These are phyloP conservation scores for Heliosperma pusillum DNA, from an alignment of 148 eudicot species.

Conservation along the genomic window DNA sequence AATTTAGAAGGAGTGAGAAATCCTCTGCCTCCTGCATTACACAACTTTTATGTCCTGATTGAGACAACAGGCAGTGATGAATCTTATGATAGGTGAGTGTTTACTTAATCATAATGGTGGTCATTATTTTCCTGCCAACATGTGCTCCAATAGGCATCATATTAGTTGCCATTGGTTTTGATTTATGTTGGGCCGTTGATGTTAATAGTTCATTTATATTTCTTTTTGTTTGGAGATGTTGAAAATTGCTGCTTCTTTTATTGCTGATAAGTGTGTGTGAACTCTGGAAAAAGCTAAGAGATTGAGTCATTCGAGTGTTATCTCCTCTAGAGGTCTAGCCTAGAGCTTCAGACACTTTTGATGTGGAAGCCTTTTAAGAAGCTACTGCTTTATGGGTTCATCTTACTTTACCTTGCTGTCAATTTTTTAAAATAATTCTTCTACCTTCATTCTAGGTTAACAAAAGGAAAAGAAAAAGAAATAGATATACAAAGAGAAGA, in stretches of 20 bases:
- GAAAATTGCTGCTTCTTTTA: not conserved
- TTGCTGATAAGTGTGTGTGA: not conserved
- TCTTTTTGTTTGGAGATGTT: not conserved
- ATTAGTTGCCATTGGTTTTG: not conserved
- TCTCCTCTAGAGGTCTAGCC: not conserved
- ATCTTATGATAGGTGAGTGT: conserved; percentile 70
- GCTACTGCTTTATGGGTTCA: not conserved
- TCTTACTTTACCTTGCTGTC: not conserved
- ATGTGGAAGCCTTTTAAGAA: not conserved
- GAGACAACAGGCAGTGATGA: conserved; percentile 95
- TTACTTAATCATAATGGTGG: not conserved
- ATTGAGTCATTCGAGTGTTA: not conserved
- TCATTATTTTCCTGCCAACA: not conserved
- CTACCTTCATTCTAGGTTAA: too few species aligned
- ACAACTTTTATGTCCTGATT: conserved; percentile 84
- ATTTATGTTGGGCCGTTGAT: not conserved
- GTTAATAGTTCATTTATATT: not conserved
- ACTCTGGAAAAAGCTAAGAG: not conserved
- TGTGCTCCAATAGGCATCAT: not conserved
- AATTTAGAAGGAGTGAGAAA: conserved; percentile 81
- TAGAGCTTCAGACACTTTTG: conserved; percentile 1
- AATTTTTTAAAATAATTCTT: too few species aligned
- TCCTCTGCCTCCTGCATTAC: conserved; percentile 70
- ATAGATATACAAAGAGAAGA: not conserved
- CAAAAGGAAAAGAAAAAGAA: too few species aligned